Conservation (phyloP, 768 basidiomycete genomes). For the Serendipita sp. region DNA sequence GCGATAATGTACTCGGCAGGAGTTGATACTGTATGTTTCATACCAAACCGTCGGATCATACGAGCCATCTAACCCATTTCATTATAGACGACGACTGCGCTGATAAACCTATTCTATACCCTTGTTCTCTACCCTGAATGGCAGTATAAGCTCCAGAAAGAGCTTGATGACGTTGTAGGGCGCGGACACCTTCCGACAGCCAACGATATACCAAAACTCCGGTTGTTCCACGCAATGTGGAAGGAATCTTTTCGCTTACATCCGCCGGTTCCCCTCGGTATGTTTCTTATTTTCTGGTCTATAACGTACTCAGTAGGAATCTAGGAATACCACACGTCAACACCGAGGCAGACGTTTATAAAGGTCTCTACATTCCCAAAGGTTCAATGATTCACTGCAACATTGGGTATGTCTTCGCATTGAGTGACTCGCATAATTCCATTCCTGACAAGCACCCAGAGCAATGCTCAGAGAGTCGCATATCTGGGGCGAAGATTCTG, state of each 20-base stretch:
- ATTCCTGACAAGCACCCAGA: neutral
- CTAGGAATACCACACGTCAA: slow-evolving; percentile 7
- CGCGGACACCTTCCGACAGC: neutral
- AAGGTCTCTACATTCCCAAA: slow-evolving; percentile 10
- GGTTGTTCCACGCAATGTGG: neutral
- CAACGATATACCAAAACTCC: neutral
- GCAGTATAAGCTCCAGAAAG: slow-evolving; percentile 11
- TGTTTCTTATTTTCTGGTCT: neutral
- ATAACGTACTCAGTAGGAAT: neutral
- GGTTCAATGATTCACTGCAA: slow-evolving; percentile 17
- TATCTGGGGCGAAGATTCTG: neutral
- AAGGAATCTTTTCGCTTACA: neutral
- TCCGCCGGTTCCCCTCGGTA: neutral
- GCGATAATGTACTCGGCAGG: neutral
- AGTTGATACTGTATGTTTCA: neutral
- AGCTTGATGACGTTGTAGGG: neutral
- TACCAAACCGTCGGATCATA: too few species aligned
- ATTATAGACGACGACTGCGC: neutral
- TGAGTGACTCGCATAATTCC: neutral
- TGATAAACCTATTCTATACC: slow-evolving; percentile 13
- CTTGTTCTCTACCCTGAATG: slow-evolving; percentile 14
- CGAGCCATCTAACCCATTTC: too few species aligned
- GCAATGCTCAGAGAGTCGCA: neutral
- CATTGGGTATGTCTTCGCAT: slow-evolving; percentile 12
- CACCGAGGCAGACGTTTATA: neutral